These are phyloP conservation scores for Westerdykella aurantiaca DNA, from an alignment of 2,329 filamentous ascomycete species.

Conservation along the genomic window DNA sequence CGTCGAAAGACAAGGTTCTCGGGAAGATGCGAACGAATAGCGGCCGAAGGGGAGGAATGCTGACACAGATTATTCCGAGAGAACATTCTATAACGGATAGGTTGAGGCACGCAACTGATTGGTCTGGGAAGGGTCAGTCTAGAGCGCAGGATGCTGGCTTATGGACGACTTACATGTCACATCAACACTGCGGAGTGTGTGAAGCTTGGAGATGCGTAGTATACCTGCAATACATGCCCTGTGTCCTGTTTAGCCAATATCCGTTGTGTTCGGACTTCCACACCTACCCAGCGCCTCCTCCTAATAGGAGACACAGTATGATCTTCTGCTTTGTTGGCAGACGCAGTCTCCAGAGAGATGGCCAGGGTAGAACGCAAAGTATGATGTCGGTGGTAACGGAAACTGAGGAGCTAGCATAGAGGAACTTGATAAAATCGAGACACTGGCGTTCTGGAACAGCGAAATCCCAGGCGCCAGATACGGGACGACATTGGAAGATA, in stretches of 20 bases:
- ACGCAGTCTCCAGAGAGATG: conserved; percentile 21
- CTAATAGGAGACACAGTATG: conserved; percentile 23
- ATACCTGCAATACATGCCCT: conserved; percentile 23
- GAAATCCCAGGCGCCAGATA: conserved; percentile 21
- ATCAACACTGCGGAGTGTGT: conserved; percentile 16
- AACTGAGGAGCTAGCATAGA: conserved; percentile 23
- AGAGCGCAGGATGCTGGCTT: not conserved
- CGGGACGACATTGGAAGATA: conserved; percentile 23
- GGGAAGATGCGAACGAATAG: conserved; percentile 18
- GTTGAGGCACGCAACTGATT: conserved; percentile 17
- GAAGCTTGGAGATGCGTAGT: conserved; percentile 15
- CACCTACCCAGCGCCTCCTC: conserved; percentile 21
- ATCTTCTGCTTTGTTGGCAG: conserved; percentile 24
- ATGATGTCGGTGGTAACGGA: conserved; percentile 21
- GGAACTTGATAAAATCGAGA: conserved; percentile 18
- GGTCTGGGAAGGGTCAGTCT: conserved; percentile 8
- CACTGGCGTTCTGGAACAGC: conserved; percentile 9
- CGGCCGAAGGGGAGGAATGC: conserved; percentile 23
- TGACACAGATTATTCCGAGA: conserved; percentile 25
- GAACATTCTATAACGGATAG: conserved; percentile 26
- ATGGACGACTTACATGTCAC: conserved; percentile 18
- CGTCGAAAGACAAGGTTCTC: conserved; percentile 4
- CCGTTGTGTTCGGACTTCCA: not conserved
- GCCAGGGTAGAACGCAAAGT: conserved; percentile 19
- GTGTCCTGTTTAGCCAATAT: not conserved